A percentile compares a stretch with the other conserved stretches of the same genome.
These are phyloP conservation scores for Anastatica hierochuntica DNA, from an alignment of 345 rosid genomes.

Conservation along the genomic window DNA sequence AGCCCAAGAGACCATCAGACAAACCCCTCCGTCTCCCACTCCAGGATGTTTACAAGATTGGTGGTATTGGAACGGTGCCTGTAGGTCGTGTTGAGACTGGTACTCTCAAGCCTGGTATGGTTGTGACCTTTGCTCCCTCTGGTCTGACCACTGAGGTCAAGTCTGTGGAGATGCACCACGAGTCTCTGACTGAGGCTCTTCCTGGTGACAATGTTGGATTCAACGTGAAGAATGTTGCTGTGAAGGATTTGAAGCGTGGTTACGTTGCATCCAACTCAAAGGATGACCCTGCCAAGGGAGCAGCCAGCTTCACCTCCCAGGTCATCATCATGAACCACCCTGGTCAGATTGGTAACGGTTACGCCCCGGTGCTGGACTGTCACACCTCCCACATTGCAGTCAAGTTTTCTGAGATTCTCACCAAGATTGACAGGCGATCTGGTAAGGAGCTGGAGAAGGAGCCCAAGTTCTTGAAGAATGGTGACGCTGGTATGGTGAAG, in stretches of 20 bases:
- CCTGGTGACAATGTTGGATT: slow-evolving; percentile 79
- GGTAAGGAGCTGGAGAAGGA: slow-evolving; percentile 76
- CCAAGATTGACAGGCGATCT: slow-evolving; percentile 58
- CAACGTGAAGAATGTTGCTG: slow-evolving; percentile 74
- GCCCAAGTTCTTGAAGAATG: slow-evolving; percentile 77
- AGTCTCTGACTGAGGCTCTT: slow-evolving; percentile 65
- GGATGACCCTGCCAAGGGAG: slow-evolving; percentile 84
- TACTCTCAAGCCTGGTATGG: slow-evolving; percentile 63
- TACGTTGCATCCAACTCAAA: slow-evolving; percentile 73
- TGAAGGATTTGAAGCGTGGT: slow-evolving; percentile 83
- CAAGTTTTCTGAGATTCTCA: slow-evolving; percentile 49
- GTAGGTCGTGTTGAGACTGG: slow-evolving; percentile 74
- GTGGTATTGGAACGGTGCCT: slow-evolving; percentile 82
- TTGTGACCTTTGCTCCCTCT: slow-evolving; percentile 65
- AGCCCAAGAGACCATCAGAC: slow-evolving; percentile 78
- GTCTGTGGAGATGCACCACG: slow-evolving; percentile 91
- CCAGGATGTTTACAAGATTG: slow-evolving; percentile 85
- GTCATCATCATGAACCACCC: slow-evolving; percentile 93
- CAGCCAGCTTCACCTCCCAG: slow-evolving; percentile 65
- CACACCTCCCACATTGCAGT: slow-evolving; percentile 84
- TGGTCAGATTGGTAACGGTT: slow-evolving; percentile 82
- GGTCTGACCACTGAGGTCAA: slow-evolving; percentile 78
- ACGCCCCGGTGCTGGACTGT: slow-evolving; percentile 79
- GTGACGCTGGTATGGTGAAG: slow-evolving; percentile 73
- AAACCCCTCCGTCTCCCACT: slow-evolving; percentile 85